Percentiles rank a stretch among this genome's conserved stretches.
Evolutionary conservation across 2,329 filamentous ascomycete species (phyloP).

Genomic region (Exserohilum rostratum): DNA sequence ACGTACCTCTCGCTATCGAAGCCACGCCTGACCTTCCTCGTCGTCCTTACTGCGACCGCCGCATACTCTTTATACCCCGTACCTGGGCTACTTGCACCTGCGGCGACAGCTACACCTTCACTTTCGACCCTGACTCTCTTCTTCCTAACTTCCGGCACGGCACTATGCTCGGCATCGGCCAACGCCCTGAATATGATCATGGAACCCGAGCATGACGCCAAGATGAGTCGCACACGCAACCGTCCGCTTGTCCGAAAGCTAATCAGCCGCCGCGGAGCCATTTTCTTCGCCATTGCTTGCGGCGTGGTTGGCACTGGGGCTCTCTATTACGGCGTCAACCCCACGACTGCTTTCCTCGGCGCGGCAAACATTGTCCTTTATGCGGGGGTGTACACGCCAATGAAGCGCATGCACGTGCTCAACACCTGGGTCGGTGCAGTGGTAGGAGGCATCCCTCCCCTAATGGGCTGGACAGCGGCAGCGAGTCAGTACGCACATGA

Average conservation of each 20-base stretch:
- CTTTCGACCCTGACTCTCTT: conserved; percentile 88
- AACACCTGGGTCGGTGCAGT: conserved; percentile 97
- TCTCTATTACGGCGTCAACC: conserved; percentile 90
- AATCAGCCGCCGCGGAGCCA: conserved; percentile 71
- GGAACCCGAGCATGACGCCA: conserved; percentile 85
- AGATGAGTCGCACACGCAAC: conserved; percentile 93
- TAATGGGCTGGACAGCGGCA: conserved; percentile 98
- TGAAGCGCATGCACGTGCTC: conserved; percentile 83
- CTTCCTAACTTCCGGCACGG: conserved; percentile 88
- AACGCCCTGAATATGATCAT: conserved; percentile 98
- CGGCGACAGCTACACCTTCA: conserved; percentile 72
- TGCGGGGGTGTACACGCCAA: conserved; percentile 87
- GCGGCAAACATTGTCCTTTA: conserved; percentile 87
- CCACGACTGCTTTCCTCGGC: conserved; percentile 86
- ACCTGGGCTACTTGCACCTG: conserved; percentile 78
- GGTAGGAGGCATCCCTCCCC: conserved; percentile 88
- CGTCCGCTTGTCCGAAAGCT: conserved; percentile 84
- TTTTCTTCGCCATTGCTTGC: conserved; percentile 78
- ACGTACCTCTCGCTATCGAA: conserved; percentile 93
- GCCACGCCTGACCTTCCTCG: conserved; percentile 87
- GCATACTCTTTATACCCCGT: conserved; percentile 94
- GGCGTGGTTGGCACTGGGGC: conserved; percentile 72
- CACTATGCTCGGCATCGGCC: conserved; percentile 85
- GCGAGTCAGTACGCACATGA: conserved; percentile 78
- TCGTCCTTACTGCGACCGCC: conserved; percentile 88